Evolutionary conservation across 2,329 filamentous ascomycete species (phyloP).

Genomic region (Plenodomus biglobosus): DNA sequence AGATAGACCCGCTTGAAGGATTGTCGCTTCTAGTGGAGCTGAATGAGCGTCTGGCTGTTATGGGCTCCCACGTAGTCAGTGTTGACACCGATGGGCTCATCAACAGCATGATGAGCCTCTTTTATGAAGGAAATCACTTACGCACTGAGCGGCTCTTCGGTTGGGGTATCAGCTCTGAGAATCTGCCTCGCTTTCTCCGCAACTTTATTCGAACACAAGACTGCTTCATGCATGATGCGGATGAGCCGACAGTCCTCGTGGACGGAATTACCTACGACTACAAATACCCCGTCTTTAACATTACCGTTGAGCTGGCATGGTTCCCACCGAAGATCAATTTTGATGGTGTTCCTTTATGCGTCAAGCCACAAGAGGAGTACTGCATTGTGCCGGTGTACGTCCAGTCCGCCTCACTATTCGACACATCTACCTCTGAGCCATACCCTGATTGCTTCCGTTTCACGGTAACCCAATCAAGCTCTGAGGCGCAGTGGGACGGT

Average conservation of each 20-base stretch:
- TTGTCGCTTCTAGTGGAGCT: slow-evolving; percentile 12
- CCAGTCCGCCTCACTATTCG: background rate
- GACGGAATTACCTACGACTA: slow-evolving; percentile 8
- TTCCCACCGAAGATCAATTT: slow-evolving; percentile 24
- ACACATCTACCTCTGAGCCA: background rate
- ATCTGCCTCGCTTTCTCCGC: slow-evolving; percentile 30
- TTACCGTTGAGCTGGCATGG: slow-evolving; percentile 26
- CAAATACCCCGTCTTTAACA: slow-evolving; percentile 5
- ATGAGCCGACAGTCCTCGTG: slow-evolving; percentile 18
- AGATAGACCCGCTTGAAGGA: slow-evolving; percentile 10
- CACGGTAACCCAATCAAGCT: slow-evolving; percentile 7
- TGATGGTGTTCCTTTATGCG: slow-evolving; percentile 9
- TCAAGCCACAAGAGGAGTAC: slow-evolving; percentile 20
- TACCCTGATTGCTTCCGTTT: slow-evolving; percentile 13
- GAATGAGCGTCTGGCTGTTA: slow-evolving; percentile 8
- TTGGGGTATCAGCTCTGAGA: slow-evolving; percentile 30
- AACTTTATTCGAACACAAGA: slow-evolving; percentile 40
- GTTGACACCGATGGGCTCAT: slow-evolving; percentile 27
- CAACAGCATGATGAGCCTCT: slow-evolving; percentile 28
- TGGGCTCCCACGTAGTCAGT: background rate
- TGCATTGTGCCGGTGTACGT: slow-evolving; percentile 19
- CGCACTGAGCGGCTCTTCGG: slow-evolving; percentile 1
- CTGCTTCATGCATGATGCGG: slow-evolving; percentile 28
- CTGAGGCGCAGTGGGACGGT: slow-evolving; percentile 24
- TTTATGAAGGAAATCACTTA: slow-evolving; percentile 14